These are phyloP conservation scores for Pulveroboletus sp. DNA, from an alignment of 768 basidiomycete genomes.

Conservation along the genomic window DNA sequence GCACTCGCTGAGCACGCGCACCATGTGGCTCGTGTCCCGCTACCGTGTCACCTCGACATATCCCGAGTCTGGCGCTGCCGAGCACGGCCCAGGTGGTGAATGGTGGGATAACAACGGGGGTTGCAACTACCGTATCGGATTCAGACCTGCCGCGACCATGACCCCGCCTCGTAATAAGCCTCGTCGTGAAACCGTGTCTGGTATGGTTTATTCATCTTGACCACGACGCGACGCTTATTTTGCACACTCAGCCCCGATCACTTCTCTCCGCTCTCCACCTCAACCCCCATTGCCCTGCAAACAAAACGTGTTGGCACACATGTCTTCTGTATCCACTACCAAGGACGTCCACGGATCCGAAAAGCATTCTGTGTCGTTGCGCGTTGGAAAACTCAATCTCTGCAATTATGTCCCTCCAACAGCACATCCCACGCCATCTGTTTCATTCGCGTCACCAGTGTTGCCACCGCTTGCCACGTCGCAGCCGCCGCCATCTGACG, in stretches of 20 bases:
- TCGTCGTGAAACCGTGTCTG: slow-evolving; percentile 22
- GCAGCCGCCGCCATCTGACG: neutral
- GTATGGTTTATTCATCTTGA: slow-evolving; percentile 3
- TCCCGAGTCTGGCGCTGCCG: slow-evolving; percentile 12
- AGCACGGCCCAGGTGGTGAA: slow-evolving; percentile 55
- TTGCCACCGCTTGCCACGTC: neutral
- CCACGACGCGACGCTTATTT: neutral
- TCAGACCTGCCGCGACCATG: slow-evolving; percentile 33
- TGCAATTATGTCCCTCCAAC: slow-evolving; percentile 35
- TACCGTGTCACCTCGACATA: slow-evolving; percentile 33
- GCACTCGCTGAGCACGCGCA: slow-evolving; percentile 44
- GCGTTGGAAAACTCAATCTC: slow-evolving; percentile 26
- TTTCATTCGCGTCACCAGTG: neutral
- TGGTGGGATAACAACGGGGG: slow-evolving; percentile 94
- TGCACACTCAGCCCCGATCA: slow-evolving; percentile 5
- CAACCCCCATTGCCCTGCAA: slow-evolving; percentile 4
- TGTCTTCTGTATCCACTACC: slow-evolving; percentile 1
- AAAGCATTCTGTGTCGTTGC: neutral
- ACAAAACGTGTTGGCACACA: slow-evolving; percentile 6
- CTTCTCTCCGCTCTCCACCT: neutral
- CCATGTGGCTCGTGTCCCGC: slow-evolving; percentile 61
- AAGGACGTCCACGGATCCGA: neutral
- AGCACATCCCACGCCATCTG: neutral
- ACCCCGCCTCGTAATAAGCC: neutral
- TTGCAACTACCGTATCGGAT: slow-evolving; percentile 74